phyloP scores from a whole-genome alignment of 163 green algal species.

The Chlamydomonas reinhardtii region DNA sequence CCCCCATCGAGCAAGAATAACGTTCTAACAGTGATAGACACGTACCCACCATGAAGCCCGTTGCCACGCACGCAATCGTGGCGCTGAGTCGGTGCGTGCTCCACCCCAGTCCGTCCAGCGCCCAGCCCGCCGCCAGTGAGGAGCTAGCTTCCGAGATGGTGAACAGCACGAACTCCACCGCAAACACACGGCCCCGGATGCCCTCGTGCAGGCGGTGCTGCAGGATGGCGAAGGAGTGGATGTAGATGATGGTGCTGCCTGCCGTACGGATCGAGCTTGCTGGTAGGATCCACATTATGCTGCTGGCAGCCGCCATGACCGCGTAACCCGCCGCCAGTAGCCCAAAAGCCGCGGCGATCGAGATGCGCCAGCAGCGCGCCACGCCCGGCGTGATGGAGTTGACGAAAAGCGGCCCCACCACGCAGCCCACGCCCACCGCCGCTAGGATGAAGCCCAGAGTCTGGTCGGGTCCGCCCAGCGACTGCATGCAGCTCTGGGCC shows the following conservation, averaged over 20 bases:
- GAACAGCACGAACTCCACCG: conserved; percentile 29
- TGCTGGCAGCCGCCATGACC: neutral
- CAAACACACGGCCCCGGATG: conserved; percentile 24
- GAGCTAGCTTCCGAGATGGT: conserved; percentile 4
- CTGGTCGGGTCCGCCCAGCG: conserved; percentile 3
- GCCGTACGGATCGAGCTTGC: conserved; percentile 8
- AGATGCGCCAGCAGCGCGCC: conserved; percentile 23
- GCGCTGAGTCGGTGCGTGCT: neutral
- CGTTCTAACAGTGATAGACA: too few relatives aligned
- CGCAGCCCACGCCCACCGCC: conserved; percentile 16
- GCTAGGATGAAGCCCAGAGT: conserved; percentile 34
- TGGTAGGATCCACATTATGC: neutral
- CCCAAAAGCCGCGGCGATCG: neutral
- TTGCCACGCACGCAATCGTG: neutral
- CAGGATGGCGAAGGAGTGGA: neutral
- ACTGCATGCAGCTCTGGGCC: neutral
- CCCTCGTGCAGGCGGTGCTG: conserved; percentile 22
- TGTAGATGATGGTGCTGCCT: neutral
- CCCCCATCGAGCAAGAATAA: too few relatives aligned
- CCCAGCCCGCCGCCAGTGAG: conserved; percentile 3
- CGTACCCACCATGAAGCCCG: neutral
- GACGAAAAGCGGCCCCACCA: conserved; percentile 12
- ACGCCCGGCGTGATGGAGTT: conserved; percentile 7
- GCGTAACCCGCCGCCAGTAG: neutral
- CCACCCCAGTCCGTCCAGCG: neutral